Evolutionary conservation across 768 basidiomycete genomes (phyloP).

Genomic region (Calvatia gigantea): DNA sequence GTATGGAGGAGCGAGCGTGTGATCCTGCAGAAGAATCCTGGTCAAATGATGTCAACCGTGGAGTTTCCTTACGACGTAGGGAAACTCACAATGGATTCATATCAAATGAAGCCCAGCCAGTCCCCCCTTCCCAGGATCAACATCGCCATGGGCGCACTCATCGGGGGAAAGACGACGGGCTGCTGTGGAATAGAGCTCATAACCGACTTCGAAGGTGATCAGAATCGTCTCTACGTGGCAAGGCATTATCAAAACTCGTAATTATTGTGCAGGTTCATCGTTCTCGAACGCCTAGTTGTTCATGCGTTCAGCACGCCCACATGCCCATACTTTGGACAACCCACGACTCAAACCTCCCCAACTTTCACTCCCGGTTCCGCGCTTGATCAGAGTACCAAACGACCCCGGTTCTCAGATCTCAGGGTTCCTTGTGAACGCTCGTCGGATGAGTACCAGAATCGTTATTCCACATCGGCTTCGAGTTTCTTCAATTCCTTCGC

Average conservation of each 20-base stretch:
- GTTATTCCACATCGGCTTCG: conserved; percentile 39
- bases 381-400: conserved; percentile 30
- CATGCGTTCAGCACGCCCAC: conserved; percentile 55
- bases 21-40: conserved; percentile 52
- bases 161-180: conserved; percentile 57
- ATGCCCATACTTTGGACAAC: conserved; percentile 72
- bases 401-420: conserved; percentile 60
- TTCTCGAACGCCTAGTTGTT: conserved; percentile 37
- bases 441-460: conserved; percentile 65
- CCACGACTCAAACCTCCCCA: conserved; percentile 63
- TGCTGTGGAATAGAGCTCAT: conserved; percentile 59
- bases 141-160: conserved; percentile 26
- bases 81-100: conserved; percentile 56
- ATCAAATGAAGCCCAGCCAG: conserved; percentile 64
- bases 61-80: neutral
- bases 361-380: conserved; percentile 28
- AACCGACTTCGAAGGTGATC: conserved; percentile 43
- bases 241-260: conserved; percentile 35
- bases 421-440: conserved; percentile 73
- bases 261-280: conserved; percentile 38
- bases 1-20: conserved; percentile 44
- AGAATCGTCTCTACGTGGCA: neutral
- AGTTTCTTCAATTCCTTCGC: conserved; percentile 30
- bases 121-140: conserved; percentile 47
- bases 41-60: neutral